Base-by-base conservation (phyloP, 805 yeast species). In the Kuraishia molischiana region DNA sequence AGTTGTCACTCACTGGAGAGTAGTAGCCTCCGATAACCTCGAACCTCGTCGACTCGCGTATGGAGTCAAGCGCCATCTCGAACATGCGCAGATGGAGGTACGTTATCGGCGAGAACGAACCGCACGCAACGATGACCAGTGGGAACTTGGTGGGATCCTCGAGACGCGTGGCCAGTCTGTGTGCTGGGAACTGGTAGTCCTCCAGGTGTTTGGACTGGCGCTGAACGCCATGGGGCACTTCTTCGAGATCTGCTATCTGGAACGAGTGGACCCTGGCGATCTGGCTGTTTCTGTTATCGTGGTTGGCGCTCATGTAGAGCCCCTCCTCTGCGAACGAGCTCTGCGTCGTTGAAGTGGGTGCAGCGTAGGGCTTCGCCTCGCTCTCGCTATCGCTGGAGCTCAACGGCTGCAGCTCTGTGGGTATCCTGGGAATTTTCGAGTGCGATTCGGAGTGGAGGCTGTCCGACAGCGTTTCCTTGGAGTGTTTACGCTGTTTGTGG, bases 1-100 rank as follows among this genome's bases (percentile, higher is more conserved):
- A 92, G 58, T 87, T 86, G 53, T 90, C 96, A 36, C 83, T 72
- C 8, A 90, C 97, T 0, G 98, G 98, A 17, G 95, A 83, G 61
- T 85, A 92, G 63, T 79, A 92, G 2, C 98, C 98, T 21, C 97
- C 98, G 47, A 92, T 74, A 24, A 92, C 95, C 62, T 92, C 98
- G 52, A 87, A 92, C 45, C 90, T 64, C 2, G 97, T 92, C 46
- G 80, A 87, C 58, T 92, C 98, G 34, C 85, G 66, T 36, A 92
- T 83, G 6, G 94, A 77, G 57, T 92, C 98, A 50, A 92, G 64
- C 0, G 98, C 98, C 98, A 92, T 92, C 62, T 92, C 98, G 58
- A 92, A 92, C 97, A 92, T 92, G 41, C 98, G 72, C 52, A 92
- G 65, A 60, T 92, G 98, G 40, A 92, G 66, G 59, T 92, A 92